Evolutionary conservation across 371 early-diverging fungal species (phyloP), one percentile per base, ranked within the genome.

Genomic region (Mucor piriformis): DNA sequence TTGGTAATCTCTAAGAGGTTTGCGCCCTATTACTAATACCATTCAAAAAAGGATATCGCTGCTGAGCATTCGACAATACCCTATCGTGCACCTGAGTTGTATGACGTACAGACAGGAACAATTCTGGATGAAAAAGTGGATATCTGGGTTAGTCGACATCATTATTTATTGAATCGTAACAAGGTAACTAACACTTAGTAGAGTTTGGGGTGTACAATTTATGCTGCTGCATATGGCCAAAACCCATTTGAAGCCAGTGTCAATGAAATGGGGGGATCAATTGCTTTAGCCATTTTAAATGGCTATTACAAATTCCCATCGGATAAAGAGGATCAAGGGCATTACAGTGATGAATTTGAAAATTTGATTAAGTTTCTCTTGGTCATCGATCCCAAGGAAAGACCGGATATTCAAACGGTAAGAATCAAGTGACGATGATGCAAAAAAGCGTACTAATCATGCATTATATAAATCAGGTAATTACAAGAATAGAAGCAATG

Each of bases 51-150:
- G 56, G 69, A 72, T 44, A 35, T 68, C 16, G 66, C 69, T 6
- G 88, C 87, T 2, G 83, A 88, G 50, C 64, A 82, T 51, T 86
- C 85, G 46, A 82, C 89, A 1, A 85, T 89, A 85, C 78, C 88
- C 6, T 91, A 89, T 54, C 72, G 92, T 6, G 89, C 92, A 8
- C 92, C 92, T 2, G 92, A 91, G 64, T 71, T 91, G 25, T 91
- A 87, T 71, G 90, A 91, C 69, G 88, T 91, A 16, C 83, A 88
- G 59, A 76, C 83, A 3, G 87, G 78, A 3, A 64, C 74, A 0
- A 70, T 64, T 12, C 58, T 91, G 23, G 83, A 87, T 63, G 88
- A 88, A 64, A 84, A 86, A 50, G 86, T 88, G n/a, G 92, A 91
- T 63, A 82, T 91, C 27, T 91, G 92, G 92, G 43, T 43, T 21